A percentile compares a stretch with the other conserved stretches of the same genome.
Conservation (phyloP, 441 rosid genomes). For the Brassica hybrid region DNA sequence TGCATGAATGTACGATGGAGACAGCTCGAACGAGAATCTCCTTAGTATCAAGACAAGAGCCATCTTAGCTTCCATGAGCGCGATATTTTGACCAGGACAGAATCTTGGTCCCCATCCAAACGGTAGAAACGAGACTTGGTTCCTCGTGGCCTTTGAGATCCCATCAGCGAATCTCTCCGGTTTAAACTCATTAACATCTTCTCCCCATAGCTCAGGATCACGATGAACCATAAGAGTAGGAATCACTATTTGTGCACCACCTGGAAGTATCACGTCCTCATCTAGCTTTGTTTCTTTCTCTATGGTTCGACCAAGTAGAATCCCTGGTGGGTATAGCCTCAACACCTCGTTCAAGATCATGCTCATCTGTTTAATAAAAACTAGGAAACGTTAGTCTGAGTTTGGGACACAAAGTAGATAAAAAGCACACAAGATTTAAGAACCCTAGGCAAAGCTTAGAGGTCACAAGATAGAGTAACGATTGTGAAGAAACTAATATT, state of each 20-base stretch:
- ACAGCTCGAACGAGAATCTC: constrained; percentile 51
- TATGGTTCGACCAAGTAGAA: constrained; percentile 21
- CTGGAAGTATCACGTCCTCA: constrained; percentile 40
- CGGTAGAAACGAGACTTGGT: constrained; percentile 46
- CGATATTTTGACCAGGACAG: constrained; percentile 54
- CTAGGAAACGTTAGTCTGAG: constrained; percentile 21
- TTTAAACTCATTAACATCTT: constrained; percentile 52
- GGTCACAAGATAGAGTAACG: background rate
- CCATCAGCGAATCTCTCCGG: constrained; percentile 57
- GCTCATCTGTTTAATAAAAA: constrained; percentile 33
- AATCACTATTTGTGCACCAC: constrained; percentile 35
- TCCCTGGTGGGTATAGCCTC: constrained; percentile 47
- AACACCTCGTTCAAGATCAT: constrained; percentile 55
- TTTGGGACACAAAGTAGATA: background rate
- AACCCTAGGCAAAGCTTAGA: background rate
- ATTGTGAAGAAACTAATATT: background rate
- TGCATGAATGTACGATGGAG: constrained; percentile 51
- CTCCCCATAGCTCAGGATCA: constrained; percentile 53
- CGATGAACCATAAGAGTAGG: constrained; percentile 49
- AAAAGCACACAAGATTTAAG: background rate
- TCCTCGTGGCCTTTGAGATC: constrained; percentile 52
- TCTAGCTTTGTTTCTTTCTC: constrained; percentile 48
- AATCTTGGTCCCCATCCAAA: constrained; percentile 61
- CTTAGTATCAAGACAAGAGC: constrained; percentile 48
- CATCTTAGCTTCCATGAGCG: constrained; percentile 52